Percentiles rank a stretch among this genome's conserved stretches.
These are phyloP conservation scores for Leptographium flavum DNA, from an alignment of 2,329 filamentous ascomycete genomes.

Conservation along the genomic window DNA sequence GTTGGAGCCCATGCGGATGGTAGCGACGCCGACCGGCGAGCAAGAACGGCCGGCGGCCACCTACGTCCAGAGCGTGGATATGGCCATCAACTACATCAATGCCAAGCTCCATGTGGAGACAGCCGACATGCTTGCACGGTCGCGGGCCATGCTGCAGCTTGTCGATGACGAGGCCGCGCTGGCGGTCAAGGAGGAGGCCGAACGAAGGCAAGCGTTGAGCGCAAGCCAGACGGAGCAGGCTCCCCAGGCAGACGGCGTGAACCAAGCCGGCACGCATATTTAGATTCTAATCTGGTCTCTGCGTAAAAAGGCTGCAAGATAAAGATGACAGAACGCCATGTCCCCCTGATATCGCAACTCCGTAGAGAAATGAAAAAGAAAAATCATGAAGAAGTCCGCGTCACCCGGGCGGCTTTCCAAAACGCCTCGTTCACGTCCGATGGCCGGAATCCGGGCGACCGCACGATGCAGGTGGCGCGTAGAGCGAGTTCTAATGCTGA, in stretches of 20 bases:
- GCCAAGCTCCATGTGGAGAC: conserved; percentile 17
- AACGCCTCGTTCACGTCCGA: conserved; percentile 17
- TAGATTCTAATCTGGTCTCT: no score
- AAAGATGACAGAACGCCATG: background rate
- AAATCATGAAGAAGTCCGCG: background rate
- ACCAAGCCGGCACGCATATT: background rate
- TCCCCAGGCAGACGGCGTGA: background rate
- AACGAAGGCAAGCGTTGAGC: background rate
- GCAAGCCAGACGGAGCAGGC: background rate
- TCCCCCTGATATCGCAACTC: background rate
- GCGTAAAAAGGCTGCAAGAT: no score
- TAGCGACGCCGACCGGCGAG: background rate
- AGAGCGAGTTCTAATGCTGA: conserved; percentile 15
- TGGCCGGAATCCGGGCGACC: conserved; percentile 17
- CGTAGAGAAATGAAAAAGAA: background rate
- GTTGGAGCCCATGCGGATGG: background rate
- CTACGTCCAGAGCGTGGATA: conserved; percentile 16
- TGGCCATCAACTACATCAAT: conserved; percentile 13
- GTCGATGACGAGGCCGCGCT: conserved; percentile 23
- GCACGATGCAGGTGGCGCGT: conserved; percentile 16
- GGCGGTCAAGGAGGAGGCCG: conserved; percentile 12
- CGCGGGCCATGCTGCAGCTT: conserved; percentile 25
- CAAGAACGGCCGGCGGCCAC: conserved; percentile 12
- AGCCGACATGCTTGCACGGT: conserved; percentile 26
- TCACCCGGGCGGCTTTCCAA: conserved; percentile 4